Evolutionary conservation across 2,329 filamentous ascomycete genomes (phyloP).

Genomic region (Apiospora rasikravindrae): DNA sequence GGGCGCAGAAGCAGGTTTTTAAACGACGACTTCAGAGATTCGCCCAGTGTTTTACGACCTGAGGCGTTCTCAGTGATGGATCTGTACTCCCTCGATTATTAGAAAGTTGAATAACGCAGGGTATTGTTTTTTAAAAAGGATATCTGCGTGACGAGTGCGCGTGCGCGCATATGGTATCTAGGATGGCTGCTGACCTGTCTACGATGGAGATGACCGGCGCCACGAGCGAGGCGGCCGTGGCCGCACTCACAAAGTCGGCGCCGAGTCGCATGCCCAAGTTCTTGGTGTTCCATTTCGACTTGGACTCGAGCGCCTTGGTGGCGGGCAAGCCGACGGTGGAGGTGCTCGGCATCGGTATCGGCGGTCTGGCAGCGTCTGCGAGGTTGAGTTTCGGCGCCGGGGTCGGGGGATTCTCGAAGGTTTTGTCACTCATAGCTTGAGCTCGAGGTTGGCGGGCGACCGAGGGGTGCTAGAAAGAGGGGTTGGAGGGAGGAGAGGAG

Average conservation of each 20-base stretch:
- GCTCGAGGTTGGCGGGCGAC: neutral
- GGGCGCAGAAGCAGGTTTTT: constrained; percentile 62
- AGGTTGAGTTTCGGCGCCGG: constrained; percentile 8
- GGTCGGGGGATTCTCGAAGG: constrained; percentile 1
- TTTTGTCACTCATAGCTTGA: constrained; percentile 1
- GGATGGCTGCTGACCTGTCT: constrained; percentile 65
- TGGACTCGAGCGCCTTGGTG: constrained; percentile 19
- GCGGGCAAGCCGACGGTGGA: constrained; percentile 17
- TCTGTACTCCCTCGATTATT: constrained; percentile 43
- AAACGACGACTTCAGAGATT: constrained; percentile 65
- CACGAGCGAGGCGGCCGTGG: constrained; percentile 74
- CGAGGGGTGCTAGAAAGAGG: neutral
- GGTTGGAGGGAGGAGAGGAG: neutral
- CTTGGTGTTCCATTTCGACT: constrained; percentile 72
- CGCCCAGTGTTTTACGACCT: constrained; percentile 63
- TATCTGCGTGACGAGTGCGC: neutral
- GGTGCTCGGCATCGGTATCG: constrained; percentile 8
- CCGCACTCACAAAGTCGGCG: constrained; percentile 72
- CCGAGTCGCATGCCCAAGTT: constrained; percentile 70
- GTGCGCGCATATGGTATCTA: constrained; percentile 16
- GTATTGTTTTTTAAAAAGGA: neutral
- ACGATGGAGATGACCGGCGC: constrained; percentile 88
- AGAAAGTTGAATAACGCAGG: neutral
- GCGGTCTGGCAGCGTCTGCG: neutral
- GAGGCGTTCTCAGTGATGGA: constrained; percentile 85